Base-by-base conservation (phyloP, 768 basidiomycete species). In the Suillus plorans region DNA sequence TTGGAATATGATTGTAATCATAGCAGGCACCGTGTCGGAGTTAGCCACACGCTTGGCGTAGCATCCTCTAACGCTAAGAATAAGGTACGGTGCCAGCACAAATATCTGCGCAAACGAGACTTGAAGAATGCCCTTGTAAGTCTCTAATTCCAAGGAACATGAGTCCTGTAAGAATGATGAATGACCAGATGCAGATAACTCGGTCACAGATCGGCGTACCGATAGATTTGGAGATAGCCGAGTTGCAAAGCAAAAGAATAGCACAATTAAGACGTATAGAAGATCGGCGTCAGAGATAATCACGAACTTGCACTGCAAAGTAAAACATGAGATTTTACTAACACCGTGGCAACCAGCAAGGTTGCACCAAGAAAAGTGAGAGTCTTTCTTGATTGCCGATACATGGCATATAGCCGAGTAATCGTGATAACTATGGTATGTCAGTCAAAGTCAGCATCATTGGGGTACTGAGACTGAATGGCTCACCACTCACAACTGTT, bases 231-330 rank as follows among this genome's bases (percentile, higher is more conserved):
- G 14, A 57, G 36, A 57, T 39, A 39, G 22, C 56, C 56, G 14
- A 39, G 13, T 4, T 25, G 22, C 22, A 57, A 31, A 22, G 34
- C 55, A n/a, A 36, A n/a, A 20, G 20, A 13, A 22, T 14, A 22
- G 14, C 34, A 56, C 37, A 25, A 25, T 22, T 12, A 57, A 4
- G 14, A 10, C 22, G 16, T 18, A 14, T 14, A 37, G 56, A 25
- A 37, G 22, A 39, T 25, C 56, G 25, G 55, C 14, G 2, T 9
- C 14, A 18, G 39, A 37, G 52, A 53, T 31, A 18, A 39, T 37
- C 56, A 37, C n/a, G 56, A 39, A 16, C 56, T 57, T 16, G 25
- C 56, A 37, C 56, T 57, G 56, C 56, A 57, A 57, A 57, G 56
- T 39, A 39, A 39, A 57, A 57, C 56, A 22, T 16, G 56, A 56